Percentiles rank a stretch among this genome's conserved stretches.
These are phyloP conservation scores for Lepidium africanum DNA, from an alignment of 345 rosid species.

Conservation along the genomic window DNA sequence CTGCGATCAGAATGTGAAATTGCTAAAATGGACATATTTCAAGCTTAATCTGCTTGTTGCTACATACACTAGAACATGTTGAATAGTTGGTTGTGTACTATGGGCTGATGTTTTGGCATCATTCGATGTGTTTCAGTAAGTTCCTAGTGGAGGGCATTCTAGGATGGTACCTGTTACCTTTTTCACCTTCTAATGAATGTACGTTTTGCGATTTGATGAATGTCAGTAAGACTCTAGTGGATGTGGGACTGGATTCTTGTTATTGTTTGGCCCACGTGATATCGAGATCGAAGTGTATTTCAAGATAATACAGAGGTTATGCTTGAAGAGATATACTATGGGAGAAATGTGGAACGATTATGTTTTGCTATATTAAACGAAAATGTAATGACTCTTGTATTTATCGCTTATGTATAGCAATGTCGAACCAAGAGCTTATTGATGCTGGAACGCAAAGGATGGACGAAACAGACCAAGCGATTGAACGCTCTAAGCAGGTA, in stretches of 20 bases:
- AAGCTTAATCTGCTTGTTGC: not conserved
- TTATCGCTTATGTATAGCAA: constrained; percentile 34
- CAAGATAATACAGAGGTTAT: not conserved
- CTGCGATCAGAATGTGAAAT: not conserved
- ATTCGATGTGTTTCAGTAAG: not conserved
- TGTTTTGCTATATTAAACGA: not conserved
- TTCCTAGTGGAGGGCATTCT: not conserved
- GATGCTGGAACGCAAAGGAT: constrained; percentile 66
- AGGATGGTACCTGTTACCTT: not conserved
- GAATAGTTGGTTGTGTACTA: not conserved
- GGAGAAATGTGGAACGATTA: not conserved
- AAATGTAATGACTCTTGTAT: not conserved
- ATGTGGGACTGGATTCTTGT: not conserved
- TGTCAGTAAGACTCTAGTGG: not conserved
- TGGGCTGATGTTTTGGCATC: not conserved
- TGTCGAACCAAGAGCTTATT: constrained; percentile 86
- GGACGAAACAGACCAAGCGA: constrained; percentile 94
- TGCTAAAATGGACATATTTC: not conserved
- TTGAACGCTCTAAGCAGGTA: constrained; percentile 87
- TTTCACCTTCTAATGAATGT: not conserved
- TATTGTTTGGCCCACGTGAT: not conserved
- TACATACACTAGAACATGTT: not conserved
- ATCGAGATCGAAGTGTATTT: not conserved
- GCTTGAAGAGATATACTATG: not conserved
- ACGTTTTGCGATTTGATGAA: not conserved